Evolutionary conservation across 768 basidiomycete species (phyloP).

Genomic region (Rhodosporidiobolus odoratus): DNA sequence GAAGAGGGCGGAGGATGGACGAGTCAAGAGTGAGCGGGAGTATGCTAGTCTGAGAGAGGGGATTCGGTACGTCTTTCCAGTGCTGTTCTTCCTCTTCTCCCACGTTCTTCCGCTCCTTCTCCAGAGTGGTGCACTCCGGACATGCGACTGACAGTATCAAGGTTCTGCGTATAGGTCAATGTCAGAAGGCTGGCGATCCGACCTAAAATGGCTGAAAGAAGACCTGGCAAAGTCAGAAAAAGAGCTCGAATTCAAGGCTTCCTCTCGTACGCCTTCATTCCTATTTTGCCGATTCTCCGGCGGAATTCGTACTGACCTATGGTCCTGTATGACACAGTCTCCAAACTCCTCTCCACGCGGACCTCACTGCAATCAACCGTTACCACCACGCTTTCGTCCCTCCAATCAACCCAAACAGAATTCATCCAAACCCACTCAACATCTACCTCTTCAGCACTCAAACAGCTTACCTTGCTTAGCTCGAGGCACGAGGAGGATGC

Average conservation of each 20-base stretch:
- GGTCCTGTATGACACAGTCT: not conserved
- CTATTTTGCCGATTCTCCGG: not conserved
- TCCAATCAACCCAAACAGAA: not conserved
- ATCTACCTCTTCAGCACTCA: not conserved
- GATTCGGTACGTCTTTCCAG: slow-evolving; percentile 50
- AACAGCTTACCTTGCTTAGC: not conserved
- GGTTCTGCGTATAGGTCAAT: slow-evolving; percentile 48
- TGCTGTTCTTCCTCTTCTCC: not conserved
- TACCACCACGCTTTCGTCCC: not conserved
- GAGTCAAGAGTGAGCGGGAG: slow-evolving; percentile 75
- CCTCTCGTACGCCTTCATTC: not conserved
- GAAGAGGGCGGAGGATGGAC: slow-evolving; percentile 51
- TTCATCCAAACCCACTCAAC: not conserved
- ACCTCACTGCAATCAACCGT: not conserved
- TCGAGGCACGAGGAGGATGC: not conserved
- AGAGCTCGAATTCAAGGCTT: slow-evolving; percentile 57
- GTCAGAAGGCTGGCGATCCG: slow-evolving; percentile 65
- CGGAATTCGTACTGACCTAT: no score
- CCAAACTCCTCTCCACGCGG: not conserved
- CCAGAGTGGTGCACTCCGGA: no score
- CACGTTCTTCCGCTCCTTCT: not conserved
- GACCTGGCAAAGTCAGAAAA: slow-evolving; percentile 74
- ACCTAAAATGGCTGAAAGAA: slow-evolving; percentile 63
- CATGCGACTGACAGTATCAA: accelerated
- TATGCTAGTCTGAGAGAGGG: slow-evolving; percentile 73